These are phyloP conservation scores for Crithidia sp. DNA, from an alignment of 208 protist genomes.

Conservation along the genomic window DNA sequence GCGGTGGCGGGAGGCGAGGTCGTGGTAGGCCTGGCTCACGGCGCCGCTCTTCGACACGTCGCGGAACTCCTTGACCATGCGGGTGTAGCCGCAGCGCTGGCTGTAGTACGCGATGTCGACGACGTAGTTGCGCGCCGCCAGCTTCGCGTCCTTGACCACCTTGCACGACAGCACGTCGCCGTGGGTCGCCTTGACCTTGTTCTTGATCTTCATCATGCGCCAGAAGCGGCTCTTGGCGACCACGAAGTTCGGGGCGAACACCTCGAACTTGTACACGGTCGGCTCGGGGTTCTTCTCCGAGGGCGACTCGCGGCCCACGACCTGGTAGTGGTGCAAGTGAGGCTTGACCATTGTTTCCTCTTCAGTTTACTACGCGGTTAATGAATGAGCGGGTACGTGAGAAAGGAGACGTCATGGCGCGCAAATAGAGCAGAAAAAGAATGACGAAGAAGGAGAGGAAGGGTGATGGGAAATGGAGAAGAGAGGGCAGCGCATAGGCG, in stretches of 20 bases:
- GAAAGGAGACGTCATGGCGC: not conserved
- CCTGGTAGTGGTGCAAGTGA: conserved; percentile 93
- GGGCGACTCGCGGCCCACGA: conserved; percentile 95
- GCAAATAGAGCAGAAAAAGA: conserved; percentile 17
- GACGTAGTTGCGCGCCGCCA: conserved; percentile 98
- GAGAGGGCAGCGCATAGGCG: not conserved
- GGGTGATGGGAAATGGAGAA: not conserved
- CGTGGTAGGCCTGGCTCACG: conserved; percentile 97
- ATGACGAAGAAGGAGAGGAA: not conserved
- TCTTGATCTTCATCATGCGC: conserved; percentile 98
- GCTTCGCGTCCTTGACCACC: conserved; percentile 96
- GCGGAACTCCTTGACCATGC: conserved; percentile 99
- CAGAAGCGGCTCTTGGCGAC: conserved; percentile 99
- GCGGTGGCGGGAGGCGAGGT: conserved; percentile 98
- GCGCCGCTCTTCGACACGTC: conserved; percentile 95
- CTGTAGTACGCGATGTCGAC: conserved; percentile 99
- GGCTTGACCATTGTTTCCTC: conserved; percentile 73
- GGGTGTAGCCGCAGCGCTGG: conserved; percentile 97
- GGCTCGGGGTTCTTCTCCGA: conserved; percentile 92
- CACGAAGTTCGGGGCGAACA: conserved; percentile 98
- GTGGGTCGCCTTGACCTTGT: conserved; percentile 98
- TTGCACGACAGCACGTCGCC: conserved; percentile 96
- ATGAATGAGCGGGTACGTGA: not conserved
- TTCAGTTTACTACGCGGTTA: conserved; percentile 11
- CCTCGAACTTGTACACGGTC: conserved; percentile 98